Percentiles rank a stretch among this genome's conserved stretches.
phyloP scores from a whole-genome alignment of 139 green algal species.

The Chlamydomonas sp. region DNA sequence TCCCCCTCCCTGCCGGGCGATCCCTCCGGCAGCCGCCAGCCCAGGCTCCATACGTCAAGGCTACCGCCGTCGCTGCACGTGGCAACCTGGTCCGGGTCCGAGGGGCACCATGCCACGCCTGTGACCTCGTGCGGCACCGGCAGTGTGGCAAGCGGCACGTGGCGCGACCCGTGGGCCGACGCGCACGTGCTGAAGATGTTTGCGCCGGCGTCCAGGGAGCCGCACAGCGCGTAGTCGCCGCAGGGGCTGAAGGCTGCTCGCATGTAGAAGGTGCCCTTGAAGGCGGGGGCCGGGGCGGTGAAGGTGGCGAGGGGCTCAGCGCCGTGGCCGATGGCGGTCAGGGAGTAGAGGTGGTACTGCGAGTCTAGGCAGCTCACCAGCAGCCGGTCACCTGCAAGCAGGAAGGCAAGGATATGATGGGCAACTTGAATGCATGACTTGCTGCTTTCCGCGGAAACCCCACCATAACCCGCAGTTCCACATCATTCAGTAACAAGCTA shows the following conservation, averaged over 20 bases:
- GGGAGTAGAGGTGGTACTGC: conserved; percentile 13
- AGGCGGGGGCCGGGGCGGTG: background rate
- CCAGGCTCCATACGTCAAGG: conserved; percentile 12
- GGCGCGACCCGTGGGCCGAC: background rate
- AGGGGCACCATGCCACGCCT: conserved; percentile 23
- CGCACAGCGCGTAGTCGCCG: conserved; percentile 19
- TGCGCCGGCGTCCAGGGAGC: background rate
- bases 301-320: conserved; percentile 6
- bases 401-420: background rate
- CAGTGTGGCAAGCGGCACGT: background rate
- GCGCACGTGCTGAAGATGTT: conserved; percentile 2
- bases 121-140: conserved; percentile 20
- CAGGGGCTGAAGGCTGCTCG: conserved; percentile 24
- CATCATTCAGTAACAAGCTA: background rate
- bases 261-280: conserved; percentile 22
- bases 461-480: background rate
- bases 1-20: background rate
- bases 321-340: background rate
- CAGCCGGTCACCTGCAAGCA: conserved; percentile 23
- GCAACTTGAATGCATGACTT: background rate
- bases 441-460: background rate
- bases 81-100: conserved; percentile 1
- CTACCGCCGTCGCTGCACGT: conserved; percentile 27
- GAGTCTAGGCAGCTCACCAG: conserved; percentile 27
- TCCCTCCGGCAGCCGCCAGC: background rate